These are phyloP conservation scores for Amphibolis antarctica DNA, from an alignment of 106 monocot species.

Conservation along the genomic window DNA sequence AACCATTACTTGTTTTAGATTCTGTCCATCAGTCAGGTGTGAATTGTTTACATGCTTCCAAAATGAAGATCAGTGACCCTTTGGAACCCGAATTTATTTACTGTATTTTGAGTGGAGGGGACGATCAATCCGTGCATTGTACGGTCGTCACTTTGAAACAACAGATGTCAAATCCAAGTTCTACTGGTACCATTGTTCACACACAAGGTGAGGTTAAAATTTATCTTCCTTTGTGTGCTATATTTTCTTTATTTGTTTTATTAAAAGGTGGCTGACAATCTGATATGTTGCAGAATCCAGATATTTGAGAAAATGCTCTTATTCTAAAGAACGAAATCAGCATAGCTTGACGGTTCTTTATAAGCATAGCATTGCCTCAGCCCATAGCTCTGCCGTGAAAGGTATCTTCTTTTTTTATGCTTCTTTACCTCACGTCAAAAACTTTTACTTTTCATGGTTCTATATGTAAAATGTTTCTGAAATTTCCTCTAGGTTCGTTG, in stretches of 20 bases:
- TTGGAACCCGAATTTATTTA: slow-evolving; percentile 22
- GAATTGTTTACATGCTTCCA: slow-evolving; percentile 70
- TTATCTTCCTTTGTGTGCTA: neutral
- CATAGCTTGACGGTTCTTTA: slow-evolving; percentile 24
- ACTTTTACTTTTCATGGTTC: neutral
- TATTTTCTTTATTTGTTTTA: neutral
- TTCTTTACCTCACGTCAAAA: neutral
- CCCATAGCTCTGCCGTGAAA: slow-evolving; percentile 94
- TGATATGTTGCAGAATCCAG: slow-evolving; percentile 8
- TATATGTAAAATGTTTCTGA: too few relatives aligned
- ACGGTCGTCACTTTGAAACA: slow-evolving; percentile 30
- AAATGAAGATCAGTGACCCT: slow-evolving; percentile 10
- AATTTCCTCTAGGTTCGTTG: too few relatives aligned
- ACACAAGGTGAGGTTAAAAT: neutral
- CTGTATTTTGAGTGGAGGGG: slow-evolving; percentile 79
- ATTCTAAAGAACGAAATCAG: slow-evolving; percentile 3
- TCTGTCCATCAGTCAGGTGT: slow-evolving; percentile 89
- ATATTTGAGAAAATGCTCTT: slow-evolving; percentile 12
- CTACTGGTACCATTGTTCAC: neutral
- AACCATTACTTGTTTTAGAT: slow-evolving; percentile 37
- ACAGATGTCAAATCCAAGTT: neutral
- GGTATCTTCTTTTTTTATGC: slow-evolving; percentile 22
- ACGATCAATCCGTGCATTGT: slow-evolving; percentile 80
- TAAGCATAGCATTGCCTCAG: slow-evolving; percentile 41
- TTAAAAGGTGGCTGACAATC: neutral